These are phyloP conservation scores for Mycena venus DNA, from an alignment of 768 basidiomycete genomes.

Conservation along the genomic window DNA sequence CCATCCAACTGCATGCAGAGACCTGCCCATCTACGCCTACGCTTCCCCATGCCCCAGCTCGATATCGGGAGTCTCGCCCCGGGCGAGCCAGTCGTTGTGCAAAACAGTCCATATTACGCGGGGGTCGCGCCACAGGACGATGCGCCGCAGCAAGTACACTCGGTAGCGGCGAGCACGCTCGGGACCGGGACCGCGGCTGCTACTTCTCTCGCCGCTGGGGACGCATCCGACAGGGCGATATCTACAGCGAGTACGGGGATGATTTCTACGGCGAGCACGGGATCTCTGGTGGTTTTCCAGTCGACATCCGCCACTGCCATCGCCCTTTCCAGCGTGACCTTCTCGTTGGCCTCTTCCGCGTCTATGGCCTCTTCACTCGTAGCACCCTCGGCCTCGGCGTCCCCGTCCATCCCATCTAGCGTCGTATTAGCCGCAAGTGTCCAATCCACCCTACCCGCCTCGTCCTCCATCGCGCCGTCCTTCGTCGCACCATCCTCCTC, in stretches of 20 bases:
- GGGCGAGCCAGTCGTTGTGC: constrained; percentile 14
- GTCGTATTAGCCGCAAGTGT: not conserved
- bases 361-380: not conserved
- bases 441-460: not conserved
- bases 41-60: constrained; percentile 23
- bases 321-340: not conserved
- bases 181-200: not conserved
- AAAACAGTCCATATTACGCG: not conserved
- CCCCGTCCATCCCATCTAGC: not conserved
- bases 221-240: not conserved
- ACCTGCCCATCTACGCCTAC: constrained; percentile 4
- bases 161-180: not conserved
- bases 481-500: not conserved
- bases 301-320: not conserved
- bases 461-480: not conserved
- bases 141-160: constrained; percentile 19
- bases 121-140: constrained; percentile 14
- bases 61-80: constrained; percentile 7
- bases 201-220: not conserved
- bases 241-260: not conserved
- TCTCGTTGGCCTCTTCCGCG: not conserved
- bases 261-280: not conserved
- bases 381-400: not conserved
- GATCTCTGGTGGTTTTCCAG: not conserved
- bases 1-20: constrained; percentile 1